Percentiles rank a stretch among this genome's conserved stretches.
Evolutionary conservation across 768 basidiomycete genomes (phyloP).

Genomic region (Hypholoma sublateritium): DNA sequence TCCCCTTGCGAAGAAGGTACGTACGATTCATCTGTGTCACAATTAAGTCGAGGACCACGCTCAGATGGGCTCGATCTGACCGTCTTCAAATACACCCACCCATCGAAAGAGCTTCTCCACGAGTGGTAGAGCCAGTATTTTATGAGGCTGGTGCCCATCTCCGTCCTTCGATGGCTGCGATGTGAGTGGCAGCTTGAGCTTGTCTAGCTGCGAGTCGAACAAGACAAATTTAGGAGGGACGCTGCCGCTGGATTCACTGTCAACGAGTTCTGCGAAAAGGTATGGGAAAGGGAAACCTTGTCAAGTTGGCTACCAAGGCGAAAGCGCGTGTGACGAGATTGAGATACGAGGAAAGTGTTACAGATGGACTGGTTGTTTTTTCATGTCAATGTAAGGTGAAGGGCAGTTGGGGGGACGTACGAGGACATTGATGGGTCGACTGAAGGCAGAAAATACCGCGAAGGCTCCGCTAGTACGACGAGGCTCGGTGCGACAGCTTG

Average conservation of each 20-base stretch:
- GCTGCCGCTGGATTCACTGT: conserved; percentile 1
- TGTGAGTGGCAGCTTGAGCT: conserved; percentile 47
- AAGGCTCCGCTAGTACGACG: conserved; percentile 62
- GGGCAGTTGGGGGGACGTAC: conserved; percentile 7
- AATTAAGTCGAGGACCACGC: conserved; percentile 2
- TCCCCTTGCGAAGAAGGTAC: conserved; percentile 27
- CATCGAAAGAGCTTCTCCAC: conserved; percentile 58
- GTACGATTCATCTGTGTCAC: conserved; percentile 11
- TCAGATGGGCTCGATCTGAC: conserved; percentile 22
- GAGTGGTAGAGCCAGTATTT: conserved; percentile 38
- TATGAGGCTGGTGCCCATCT: conserved; percentile 15
- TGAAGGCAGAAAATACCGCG: conserved; percentile 45
- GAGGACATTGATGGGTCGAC: conserved; percentile 3
- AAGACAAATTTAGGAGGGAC: conserved; percentile 37
- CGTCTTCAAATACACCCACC: conserved; percentile 42
- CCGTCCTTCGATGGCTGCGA: conserved; percentile 19
- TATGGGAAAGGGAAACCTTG: conserved; percentile 3
- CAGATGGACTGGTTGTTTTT: conserved; percentile 3
- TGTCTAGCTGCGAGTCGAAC: conserved; percentile 60
- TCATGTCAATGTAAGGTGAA: background rate
- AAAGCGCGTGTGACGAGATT: conserved; percentile 48
- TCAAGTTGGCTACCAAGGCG: conserved; percentile 35
- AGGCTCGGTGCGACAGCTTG: conserved; percentile 41
- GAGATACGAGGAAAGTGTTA: conserved; percentile 50
- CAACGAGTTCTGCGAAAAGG: conserved; percentile 3